Evolutionary conservation across 2,329 filamentous ascomycete species (phyloP).

Genomic region (Calonectria crousiana): DNA sequence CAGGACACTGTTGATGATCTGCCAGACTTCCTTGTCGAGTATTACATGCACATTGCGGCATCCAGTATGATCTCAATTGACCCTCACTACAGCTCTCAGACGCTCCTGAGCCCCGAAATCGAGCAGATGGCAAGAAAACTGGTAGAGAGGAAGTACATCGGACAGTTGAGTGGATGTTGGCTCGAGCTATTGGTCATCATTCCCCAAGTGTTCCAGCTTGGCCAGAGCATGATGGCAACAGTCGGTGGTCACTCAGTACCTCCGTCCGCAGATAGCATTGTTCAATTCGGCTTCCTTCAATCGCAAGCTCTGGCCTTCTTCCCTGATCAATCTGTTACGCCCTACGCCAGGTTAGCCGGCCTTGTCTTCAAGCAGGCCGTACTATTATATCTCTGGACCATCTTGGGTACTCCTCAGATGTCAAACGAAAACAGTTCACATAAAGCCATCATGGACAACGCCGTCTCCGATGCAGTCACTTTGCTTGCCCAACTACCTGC

Average conservation of each 20-base stretch:
- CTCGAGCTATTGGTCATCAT: constrained; percentile 53
- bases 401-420: constrained; percentile 47
- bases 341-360: constrained; percentile 55
- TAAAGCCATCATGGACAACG: constrained; percentile 42
- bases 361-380: constrained; percentile 59
- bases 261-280: constrained; percentile 55
- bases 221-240: constrained; percentile 52
- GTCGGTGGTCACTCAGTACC: constrained; percentile 39
- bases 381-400: constrained; percentile 56
- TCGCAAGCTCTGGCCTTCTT: constrained; percentile 55
- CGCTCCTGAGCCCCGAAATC: constrained; percentile 48
- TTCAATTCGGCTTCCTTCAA: constrained; percentile 57
- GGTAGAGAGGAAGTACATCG: constrained; percentile 48
- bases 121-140: constrained; percentile 46
- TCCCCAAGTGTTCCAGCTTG: constrained; percentile 56
- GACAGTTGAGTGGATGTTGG: constrained; percentile 55
- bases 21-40: constrained; percentile 60
- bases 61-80: constrained; percentile 61
- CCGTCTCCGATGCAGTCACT: constrained; percentile 47
- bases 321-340: constrained; percentile 49
- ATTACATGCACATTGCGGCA: constrained; percentile 60
- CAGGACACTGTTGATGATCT: constrained; percentile 51
- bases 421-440: constrained; percentile 35
- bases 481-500: constrained; percentile 49
- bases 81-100: constrained; percentile 44